These are phyloP conservation scores for Aquilaria sinensis DNA, from an alignment of 345 rosid species.

Conservation along the genomic window DNA sequence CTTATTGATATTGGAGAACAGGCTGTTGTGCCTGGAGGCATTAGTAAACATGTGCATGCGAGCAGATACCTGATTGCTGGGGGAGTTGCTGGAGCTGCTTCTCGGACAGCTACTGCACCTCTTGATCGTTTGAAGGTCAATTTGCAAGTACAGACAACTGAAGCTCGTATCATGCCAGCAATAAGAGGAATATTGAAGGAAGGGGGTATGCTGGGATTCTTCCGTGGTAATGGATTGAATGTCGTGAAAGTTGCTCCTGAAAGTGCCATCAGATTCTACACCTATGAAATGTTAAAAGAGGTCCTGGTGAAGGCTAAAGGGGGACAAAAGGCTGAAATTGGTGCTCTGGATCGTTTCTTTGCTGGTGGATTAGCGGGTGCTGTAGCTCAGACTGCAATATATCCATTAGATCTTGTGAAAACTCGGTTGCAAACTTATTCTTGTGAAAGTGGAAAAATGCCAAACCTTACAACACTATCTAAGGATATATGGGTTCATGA, in stretches of 20 bases:
- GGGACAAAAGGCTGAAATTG: slow-evolving; percentile 51
- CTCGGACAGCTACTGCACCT: slow-evolving; percentile 88
- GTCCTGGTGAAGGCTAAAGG: slow-evolving; percentile 39
- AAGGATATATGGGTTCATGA: slow-evolving; percentile 75
- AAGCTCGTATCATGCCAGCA: slow-evolving; percentile 54
- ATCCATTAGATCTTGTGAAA: slow-evolving; percentile 91
- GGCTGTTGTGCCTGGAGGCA: slow-evolving; percentile 77
- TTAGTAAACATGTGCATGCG: slow-evolving; percentile 66
- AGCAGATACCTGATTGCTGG: slow-evolving; percentile 87
- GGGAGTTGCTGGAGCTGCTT: slow-evolving; percentile 85
- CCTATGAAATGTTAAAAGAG: slow-evolving; percentile 69
- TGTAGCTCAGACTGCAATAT: slow-evolving; percentile 78
- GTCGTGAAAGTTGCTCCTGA: slow-evolving; percentile 91
- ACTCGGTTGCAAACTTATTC: slow-evolving; percentile 77
- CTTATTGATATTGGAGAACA: slow-evolving; percentile 90
- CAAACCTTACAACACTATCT: slow-evolving; percentile 46
- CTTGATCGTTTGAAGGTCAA: slow-evolving; percentile 84
- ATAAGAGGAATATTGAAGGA: slow-evolving; percentile 59
- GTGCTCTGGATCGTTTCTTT: slow-evolving; percentile 57
- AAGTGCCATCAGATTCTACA: slow-evolving; percentile 80
- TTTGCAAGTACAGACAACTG: slow-evolving; percentile 73
- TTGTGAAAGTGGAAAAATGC: slow-evolving; percentile 56
- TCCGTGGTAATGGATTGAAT: slow-evolving; percentile 80
- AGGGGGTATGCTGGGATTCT: slow-evolving; percentile 57
- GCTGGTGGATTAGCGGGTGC: slow-evolving; percentile 97